Percentiles rank a stretch among this genome's conserved stretches.
phyloP scores from a whole-genome alignment of 2,329 filamentous ascomycete species.

The Cryphonectria nitschkei region DNA sequence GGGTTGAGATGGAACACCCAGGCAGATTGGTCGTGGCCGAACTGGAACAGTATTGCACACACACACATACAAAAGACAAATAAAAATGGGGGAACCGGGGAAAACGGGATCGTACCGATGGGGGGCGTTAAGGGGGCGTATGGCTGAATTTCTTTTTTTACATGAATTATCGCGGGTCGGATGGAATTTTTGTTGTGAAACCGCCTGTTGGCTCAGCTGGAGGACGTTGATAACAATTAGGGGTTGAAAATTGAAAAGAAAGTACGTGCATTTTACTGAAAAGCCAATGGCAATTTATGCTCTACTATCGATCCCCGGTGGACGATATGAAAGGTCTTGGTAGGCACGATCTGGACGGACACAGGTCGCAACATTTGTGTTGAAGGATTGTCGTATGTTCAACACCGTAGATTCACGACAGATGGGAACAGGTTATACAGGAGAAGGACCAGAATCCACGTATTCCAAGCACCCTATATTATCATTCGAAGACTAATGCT shows the following conservation, averaged over 20 bases:
- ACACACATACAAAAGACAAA: background rate
- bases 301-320: background rate
- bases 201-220: background rate
- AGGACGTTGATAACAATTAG: background rate
- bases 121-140: slow-evolving; percentile 29
- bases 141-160: slow-evolving; percentile 10
- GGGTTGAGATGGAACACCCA: slow-evolving; percentile 11
- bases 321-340: background rate
- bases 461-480: slow-evolving; percentile 13
- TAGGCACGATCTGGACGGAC: background rate
- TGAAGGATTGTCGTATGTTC: no score
- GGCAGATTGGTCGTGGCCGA: background rate
- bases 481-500: slow-evolving; percentile 7
- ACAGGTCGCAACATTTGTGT: background rate
- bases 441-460: background rate
- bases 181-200: slow-evolving; percentile 2
- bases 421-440: no score
- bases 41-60: background rate
- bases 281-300: background rate
- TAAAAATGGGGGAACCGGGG: background rate
- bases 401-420: background rate
- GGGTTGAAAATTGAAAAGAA: background rate
- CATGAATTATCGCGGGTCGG: slow-evolving; percentile 13
- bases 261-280: background rate
- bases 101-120: slow-evolving; percentile 17